Base-by-base conservation (phyloP, 352 stramenopile species). In the Globisporangium rhizosaccharum region DNA sequence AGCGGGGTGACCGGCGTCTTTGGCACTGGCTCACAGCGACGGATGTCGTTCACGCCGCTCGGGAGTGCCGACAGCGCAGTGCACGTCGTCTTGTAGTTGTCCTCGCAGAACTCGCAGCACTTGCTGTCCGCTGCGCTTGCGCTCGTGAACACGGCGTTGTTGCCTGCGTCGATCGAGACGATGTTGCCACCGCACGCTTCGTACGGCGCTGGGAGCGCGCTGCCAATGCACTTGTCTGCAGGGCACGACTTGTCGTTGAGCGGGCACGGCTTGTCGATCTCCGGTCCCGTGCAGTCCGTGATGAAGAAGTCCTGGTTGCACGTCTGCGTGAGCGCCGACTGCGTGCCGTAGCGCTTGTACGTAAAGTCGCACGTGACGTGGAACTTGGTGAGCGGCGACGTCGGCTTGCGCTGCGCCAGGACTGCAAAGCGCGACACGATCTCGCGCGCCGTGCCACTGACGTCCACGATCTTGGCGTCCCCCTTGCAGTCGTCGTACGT, bases 251-350 rank as follows among this genome's bases (percentile, higher is more conserved):
- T 63, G 1, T 73, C 60, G 3, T 66, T 37, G 25, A 57, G 51
- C 25, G 25, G 39, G 17, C 50, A 57, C n/a, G 57, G 68, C 25
- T 56, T 42, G 51, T 86, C 75, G 53, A 85, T 82, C 3, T 61
- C 67, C 4, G 79, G 78, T 0, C 51, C 57, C 26, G 81, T 73
- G 60, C 82, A 92, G 67, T 88, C 80, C 15, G 60, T 71, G 61
- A 90, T 80, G 5, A 66, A 65, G 57, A 92, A 88, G 39, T 74
- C 67, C 14, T 74, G 66, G 46, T 61, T 53, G 57, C 78, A 88
- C 6, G 65, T 72, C 42, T 87, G 65, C 5, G 45, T 50, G 2
- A 59, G n/a, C 0, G n/a, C 48, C 0, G 53, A 33, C 1, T 67
- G 64, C 0, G 3, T n/a, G 46, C 62, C 56, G 20, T 69, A 70